These are phyloP conservation scores for Euryodendron excelsum DNA, from an alignment of 148 eudicot genomes.

Conservation along the genomic window DNA sequence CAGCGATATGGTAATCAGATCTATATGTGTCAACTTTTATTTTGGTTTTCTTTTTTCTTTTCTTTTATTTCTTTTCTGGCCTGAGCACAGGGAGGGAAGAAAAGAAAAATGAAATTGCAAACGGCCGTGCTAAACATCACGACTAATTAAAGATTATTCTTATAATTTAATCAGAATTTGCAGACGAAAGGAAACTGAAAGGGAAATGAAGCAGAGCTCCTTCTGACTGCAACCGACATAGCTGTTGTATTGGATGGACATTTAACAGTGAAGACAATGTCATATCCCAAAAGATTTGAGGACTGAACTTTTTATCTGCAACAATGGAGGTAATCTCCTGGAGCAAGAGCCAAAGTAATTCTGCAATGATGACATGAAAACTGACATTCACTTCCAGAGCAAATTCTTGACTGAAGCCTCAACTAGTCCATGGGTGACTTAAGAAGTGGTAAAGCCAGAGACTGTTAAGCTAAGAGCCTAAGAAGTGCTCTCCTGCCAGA, in stretches of 20 bases:
- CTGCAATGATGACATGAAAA: neutral
- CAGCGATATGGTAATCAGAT: constrained; percentile 4
- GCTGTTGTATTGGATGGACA: neutral
- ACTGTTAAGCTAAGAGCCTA: no score
- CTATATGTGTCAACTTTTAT: neutral
- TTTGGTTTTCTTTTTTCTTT: neutral
- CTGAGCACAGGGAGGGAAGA: neutral
- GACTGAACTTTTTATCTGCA: neutral
- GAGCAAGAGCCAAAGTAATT: neutral
- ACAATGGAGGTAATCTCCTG: neutral
- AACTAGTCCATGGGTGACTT: neutral
- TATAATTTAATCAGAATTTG: neutral
- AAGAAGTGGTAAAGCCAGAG: neutral
- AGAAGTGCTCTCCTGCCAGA: neutral
- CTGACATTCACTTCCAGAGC: neutral
- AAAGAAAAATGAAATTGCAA: neutral
- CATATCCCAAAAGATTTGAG: no score
- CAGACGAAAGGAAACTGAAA: neutral
- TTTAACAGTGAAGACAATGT: no score
- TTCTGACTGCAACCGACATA: neutral
- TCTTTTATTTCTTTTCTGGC: neutral
- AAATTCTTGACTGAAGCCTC: neutral
- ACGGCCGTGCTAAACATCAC: neutral
- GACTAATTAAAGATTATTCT: neutral
- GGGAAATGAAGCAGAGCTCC: constrained; percentile 1